Base-by-base conservation (phyloP, 768 basidiomycete genomes). In the Leccinum fibrillosum region DNA sequence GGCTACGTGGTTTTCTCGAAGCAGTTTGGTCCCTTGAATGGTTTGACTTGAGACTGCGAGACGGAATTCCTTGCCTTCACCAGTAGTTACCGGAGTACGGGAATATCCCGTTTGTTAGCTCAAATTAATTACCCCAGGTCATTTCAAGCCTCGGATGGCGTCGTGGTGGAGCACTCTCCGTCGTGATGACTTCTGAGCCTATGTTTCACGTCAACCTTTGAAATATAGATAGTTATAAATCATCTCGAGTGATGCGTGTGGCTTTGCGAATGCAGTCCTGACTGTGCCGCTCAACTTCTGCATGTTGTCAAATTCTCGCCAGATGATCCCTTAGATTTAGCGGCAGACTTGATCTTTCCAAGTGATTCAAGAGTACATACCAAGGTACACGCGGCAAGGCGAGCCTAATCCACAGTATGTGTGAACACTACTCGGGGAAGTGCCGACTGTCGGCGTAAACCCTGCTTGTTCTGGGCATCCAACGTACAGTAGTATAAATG, bases 121-220 rank as follows among this genome's bases (percentile, higher is more conserved):
- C 60, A 74, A 74, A 73, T 74, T 21, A 74, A 75, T 65, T 75
- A 75, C 58, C 74, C 72, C 69, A 74, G 74, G 70, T 23, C 74
- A 63, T 64, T 12, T 60, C 39, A 65, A 74, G 71, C 34, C 70
- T 75, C 8, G 67, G 64, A 62, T 48, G 66, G 57, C 26, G 50
- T 56, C 13, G 44, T 32, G 11, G 61, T 55, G n/a, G 61, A 34
- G 44, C 42, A 57, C 34, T 42, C 39, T 45, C 55, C 21, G 7
- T 28, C 2, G 37, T 52, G 58, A 21, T 54, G 37, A 54, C 59
- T 45, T 63, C 54, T 64, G 65, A 73, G 72, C 73, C 72, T 73
- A 58, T 65, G 64, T 66, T 23, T 70, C 70, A 65, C 68, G 68
- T 72, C 71, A 74, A 72, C 50, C 53, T 57, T 57, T 68, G 73